A percentile compares a stretch with the other conserved stretches of the same genome.
These are phyloP conservation scores for Helminthosporium solani DNA, from an alignment of 2,329 filamentous ascomycete genomes.

Conservation along the genomic window DNA sequence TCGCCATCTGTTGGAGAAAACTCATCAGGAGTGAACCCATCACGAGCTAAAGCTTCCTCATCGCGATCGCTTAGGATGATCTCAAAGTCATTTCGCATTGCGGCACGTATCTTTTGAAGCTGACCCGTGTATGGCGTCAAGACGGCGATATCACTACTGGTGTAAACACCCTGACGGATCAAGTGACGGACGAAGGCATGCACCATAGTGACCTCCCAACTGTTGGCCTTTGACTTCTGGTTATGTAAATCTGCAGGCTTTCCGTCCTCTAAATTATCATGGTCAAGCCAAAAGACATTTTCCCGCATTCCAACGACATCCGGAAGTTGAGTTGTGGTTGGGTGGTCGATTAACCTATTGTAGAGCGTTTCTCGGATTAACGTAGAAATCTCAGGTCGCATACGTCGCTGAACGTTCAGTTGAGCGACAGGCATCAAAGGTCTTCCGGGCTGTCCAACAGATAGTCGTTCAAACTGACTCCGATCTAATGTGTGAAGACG, in stretches of 20 bases:
- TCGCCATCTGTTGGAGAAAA: neutral
- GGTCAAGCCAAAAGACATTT: constrained; percentile 64
- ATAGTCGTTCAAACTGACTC: constrained; percentile 63
- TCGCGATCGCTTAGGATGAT: constrained; percentile 67
- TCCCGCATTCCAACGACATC: constrained; percentile 56
- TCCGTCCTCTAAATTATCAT: constrained; percentile 50
- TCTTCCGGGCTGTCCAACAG: constrained; percentile 27
- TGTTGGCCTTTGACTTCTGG: constrained; percentile 55
- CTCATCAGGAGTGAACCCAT: constrained; percentile 18
- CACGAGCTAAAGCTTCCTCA: constrained; percentile 50
- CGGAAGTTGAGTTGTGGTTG: constrained; percentile 43
- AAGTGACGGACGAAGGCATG: constrained; percentile 64
- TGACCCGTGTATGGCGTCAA: constrained; percentile 67
- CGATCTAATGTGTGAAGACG: constrained; percentile 57
- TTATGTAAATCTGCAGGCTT: constrained; percentile 12
- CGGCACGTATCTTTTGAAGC: constrained; percentile 52
- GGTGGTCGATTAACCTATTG: constrained; percentile 55
- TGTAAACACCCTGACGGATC: constrained; percentile 63
- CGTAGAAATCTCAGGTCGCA: constrained; percentile 63
- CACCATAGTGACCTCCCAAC: constrained; percentile 65
- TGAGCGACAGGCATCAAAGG: constrained; percentile 26
- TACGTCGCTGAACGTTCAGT: constrained; percentile 63
- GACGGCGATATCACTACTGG: constrained; percentile 64
- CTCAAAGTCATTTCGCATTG: constrained; percentile 54
- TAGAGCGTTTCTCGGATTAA: constrained; percentile 62